phyloP scores from a whole-genome alignment of 2,329 filamentous ascomycete species.

The Chaetomium olivaceum region DNA sequence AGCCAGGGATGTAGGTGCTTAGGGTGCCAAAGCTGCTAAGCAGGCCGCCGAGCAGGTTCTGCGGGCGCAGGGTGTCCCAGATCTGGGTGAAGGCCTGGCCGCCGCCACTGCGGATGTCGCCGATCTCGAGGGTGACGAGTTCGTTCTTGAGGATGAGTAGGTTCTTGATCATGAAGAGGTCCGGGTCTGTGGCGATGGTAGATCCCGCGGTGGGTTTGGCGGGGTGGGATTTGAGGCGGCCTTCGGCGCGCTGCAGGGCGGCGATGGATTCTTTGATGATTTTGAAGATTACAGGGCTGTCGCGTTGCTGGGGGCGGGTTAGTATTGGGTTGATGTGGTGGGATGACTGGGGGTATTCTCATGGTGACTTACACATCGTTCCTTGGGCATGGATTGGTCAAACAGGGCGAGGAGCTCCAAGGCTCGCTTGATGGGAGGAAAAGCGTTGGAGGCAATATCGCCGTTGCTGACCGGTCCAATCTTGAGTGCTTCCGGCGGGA shows the following conservation, averaged over 20 bases:
- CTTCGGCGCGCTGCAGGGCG: slow-evolving; percentile 76
- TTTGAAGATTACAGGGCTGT: slow-evolving; percentile 58
- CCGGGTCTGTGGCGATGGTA: slow-evolving; percentile 61
- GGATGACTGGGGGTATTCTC: not conserved
- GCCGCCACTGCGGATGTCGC: slow-evolving; percentile 51
- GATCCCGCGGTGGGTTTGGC: slow-evolving; percentile 36
- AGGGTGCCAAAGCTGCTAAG: slow-evolving; percentile 53
- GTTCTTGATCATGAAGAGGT: slow-evolving; percentile 93
- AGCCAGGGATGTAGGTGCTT: slow-evolving; percentile 56
- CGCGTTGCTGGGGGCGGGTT: slow-evolving; percentile 45
- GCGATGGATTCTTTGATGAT: slow-evolving; percentile 90
- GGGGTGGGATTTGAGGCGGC: slow-evolving; percentile 62
- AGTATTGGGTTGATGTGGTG: not conserved
- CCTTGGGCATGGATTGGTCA: slow-evolving; percentile 64
- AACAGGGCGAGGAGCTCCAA: slow-evolving; percentile 62
- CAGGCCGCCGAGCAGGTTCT: slow-evolving; percentile 55
- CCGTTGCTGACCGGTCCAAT: slow-evolving; percentile 52
- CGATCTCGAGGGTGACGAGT: slow-evolving; percentile 93
- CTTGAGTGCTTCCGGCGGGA: slow-evolving; percentile 51
- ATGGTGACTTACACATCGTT: slow-evolving; percentile 58
- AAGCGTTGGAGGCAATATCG: slow-evolving; percentile 57
- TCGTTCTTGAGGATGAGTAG: slow-evolving; percentile 94
- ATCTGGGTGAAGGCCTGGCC: slow-evolving; percentile 47
- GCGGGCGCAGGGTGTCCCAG: slow-evolving; percentile 62
- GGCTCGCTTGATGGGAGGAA: slow-evolving; percentile 59